phyloP scores from a whole-genome alignment of 371 early-diverging fungal genomes.

The Encephalitozoon hellem region DNA sequence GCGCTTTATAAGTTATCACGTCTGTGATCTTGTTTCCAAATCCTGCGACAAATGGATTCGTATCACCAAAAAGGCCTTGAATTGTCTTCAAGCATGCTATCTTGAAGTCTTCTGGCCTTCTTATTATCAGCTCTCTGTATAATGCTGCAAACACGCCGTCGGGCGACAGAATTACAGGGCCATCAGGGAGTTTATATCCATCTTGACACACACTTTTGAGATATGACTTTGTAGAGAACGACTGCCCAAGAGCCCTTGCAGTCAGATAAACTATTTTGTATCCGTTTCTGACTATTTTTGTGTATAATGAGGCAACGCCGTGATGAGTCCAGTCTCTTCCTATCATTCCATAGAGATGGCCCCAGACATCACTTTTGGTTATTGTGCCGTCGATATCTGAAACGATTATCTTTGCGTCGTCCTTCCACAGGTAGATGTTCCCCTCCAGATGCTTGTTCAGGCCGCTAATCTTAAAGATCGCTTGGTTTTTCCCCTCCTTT shows the following conservation, averaged over 20 bases:
- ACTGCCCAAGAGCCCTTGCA: slow-evolving; percentile 87
- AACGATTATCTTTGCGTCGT: slow-evolving; percentile 76
- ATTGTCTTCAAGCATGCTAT: slow-evolving; percentile 87
- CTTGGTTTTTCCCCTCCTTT: slow-evolving; percentile 74
- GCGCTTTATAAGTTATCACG: slow-evolving; percentile 81
- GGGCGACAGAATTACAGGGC: slow-evolving; percentile 89
- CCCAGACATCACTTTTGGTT: slow-evolving; percentile 84
- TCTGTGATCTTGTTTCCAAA: slow-evolving; percentile 92
- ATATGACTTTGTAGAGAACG: slow-evolving; percentile 74
- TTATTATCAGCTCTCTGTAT: slow-evolving; percentile 75
- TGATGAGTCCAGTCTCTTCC: slow-evolving; percentile 95
- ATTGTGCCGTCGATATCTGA: slow-evolving; percentile 98
- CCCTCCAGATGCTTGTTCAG: slow-evolving; percentile 66
- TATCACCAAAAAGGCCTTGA: slow-evolving; percentile 66
- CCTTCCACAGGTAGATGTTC: slow-evolving; percentile 75
- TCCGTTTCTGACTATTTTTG: slow-evolving; percentile 80
- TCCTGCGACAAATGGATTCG: slow-evolving; percentile 83
- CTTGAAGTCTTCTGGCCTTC: slow-evolving; percentile 90
- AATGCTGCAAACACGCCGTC: slow-evolving; percentile 78
- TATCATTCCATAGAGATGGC: slow-evolving; percentile 88
- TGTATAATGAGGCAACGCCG: slow-evolving; percentile 86
- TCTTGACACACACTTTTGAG: slow-evolving; percentile 77
- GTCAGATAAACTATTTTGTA: slow-evolving; percentile 91
- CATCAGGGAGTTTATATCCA: slow-evolving; percentile 76
- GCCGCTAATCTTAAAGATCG: slow-evolving; percentile 71